Base-by-base conservation (phyloP, 768 basidiomycete species). In the Suillus hirtellus region DNA sequence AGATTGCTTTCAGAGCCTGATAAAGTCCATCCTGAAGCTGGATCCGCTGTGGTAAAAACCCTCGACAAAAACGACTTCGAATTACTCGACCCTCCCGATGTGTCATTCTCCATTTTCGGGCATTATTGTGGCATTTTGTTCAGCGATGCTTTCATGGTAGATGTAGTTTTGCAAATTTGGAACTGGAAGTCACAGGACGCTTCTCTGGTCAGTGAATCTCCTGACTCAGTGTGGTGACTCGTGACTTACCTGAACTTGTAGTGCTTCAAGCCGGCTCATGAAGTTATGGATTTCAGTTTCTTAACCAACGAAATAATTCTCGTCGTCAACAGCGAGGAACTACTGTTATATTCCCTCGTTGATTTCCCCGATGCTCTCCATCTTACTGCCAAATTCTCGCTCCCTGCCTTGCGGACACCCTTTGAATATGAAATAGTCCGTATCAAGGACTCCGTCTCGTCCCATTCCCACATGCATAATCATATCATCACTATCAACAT, bases 1-100 rank as follows among this genome's bases (percentile, higher is more conserved):
- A 47, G 46, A 47, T 47, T n/a, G 9, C 46, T 46, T 5, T 21
- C 46, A 12, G 46, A 21, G 12, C 31, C 31, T 31, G 11, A 47
- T 14, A 12, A 49, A 49, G 14, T 24, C 64, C 67, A 55, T 63
- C 63, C 62, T 60, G 62, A 61, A 71, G 60, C 65, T 71, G 70
- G 24, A 37, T 37, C 9, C 24, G 3, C 47, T 15, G 6, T 1
- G 6, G 47, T 15, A 14, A 27, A 27, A 27, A 24, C 47, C 12
- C 12, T 47, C 12, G 11, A 47, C n/a, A 21, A 47, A 10, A 4
- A 21, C 3, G 21, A 24, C 24, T 14, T 24, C 21, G 21, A 35
- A 11, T 35, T 12, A 6, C n/a, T 35, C 52, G 5, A 7, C 10
- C 5, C 10, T 11, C 5, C 10, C 4, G 10, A 9, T 46, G 11